Conservation (phyloP, 2,329 filamentous ascomycete genomes). For the Bisporella sp. region DNA sequence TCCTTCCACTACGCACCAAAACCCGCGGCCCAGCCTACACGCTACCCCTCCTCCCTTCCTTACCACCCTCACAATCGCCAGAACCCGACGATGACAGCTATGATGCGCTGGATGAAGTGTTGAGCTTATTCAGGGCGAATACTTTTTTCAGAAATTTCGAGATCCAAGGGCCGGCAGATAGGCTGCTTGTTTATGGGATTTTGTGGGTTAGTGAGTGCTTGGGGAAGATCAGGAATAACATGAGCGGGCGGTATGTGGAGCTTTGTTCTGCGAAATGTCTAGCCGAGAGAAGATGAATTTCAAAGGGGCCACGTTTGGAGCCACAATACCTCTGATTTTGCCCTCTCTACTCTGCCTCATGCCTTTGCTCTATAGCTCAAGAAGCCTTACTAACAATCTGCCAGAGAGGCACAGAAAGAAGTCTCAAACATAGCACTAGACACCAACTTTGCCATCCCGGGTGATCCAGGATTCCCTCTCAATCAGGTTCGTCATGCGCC, state of each 20-base stretch:
- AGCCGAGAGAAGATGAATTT: not conserved
- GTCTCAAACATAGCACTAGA: conserved; percentile 89
- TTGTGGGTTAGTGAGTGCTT: conserved; percentile 89
- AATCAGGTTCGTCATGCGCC: conserved; percentile 59
- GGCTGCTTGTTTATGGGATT: conserved; percentile 93
- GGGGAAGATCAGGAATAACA: conserved; percentile 73
- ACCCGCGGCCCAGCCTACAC: conserved; percentile 92
- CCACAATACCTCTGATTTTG: too few species aligned
- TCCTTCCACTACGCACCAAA: conserved; percentile 89
- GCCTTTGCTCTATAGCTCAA: not conserved
- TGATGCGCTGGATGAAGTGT: conserved; percentile 91
- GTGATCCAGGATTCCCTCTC: conserved; percentile 85
- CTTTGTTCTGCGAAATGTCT: not conserved
- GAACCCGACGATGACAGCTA: conserved; percentile 90
- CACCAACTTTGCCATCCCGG: conserved; percentile 86
- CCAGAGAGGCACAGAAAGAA: conserved; percentile 56
- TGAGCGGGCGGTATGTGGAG: conserved; percentile 50
- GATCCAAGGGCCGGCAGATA: conserved; percentile 92
- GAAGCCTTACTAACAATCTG: conserved; percentile 6
- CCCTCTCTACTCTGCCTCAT: too few species aligned
- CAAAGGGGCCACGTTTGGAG: too few species aligned
- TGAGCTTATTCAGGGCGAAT: conserved; percentile 91
- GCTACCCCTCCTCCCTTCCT: conserved; percentile 50
- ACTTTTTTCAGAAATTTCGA: conserved; percentile 99
- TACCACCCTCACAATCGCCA: conserved; percentile 43